These are phyloP conservation scores for Excoecaria cochinchinensis DNA, from an alignment of 345 rosid species.

Conservation along the genomic window DNA sequence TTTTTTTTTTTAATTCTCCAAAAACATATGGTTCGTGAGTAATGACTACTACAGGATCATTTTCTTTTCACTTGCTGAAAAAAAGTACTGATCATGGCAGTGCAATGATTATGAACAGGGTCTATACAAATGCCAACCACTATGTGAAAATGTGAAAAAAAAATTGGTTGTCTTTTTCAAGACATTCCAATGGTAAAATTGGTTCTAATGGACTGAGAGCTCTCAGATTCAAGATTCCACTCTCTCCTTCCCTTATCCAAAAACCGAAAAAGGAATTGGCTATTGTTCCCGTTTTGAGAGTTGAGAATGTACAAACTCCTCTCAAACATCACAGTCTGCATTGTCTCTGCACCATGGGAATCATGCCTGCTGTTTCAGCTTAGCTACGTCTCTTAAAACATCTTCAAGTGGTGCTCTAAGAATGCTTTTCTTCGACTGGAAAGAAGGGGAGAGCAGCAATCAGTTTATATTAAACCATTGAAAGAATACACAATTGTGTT, in stretches of 20 bases:
- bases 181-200: too few species aligned
- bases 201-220: too few species aligned
- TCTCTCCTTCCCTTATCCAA: not conserved
- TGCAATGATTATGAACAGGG: not conserved
- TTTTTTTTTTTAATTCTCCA: too few species aligned
- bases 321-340: not conserved
- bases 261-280: constrained; percentile 1
- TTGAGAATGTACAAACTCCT: constrained; percentile 9
- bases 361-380: constrained; percentile 32
- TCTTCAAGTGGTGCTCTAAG: constrained; percentile 41
- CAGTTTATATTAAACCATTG: not conserved
- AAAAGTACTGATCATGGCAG: not conserved
- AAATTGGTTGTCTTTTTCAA: too few species aligned
- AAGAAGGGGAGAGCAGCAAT: not conserved
- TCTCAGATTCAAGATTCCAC: too few species aligned
- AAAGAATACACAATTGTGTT: not conserved
- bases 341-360: not conserved
- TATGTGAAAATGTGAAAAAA: not conserved
- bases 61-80: not conserved
- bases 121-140: not conserved
- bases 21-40: not conserved
- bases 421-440: constrained; percentile 43
- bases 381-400: constrained; percentile 37
- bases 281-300: not conserved
- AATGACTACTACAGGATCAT: not conserved